A percentile compares a stretch with the other conserved stretches of the same genome.
phyloP scores from a whole-genome alignment of 2,329 filamentous ascomycete species.

The Fusarium pseudonygamai region DNA sequence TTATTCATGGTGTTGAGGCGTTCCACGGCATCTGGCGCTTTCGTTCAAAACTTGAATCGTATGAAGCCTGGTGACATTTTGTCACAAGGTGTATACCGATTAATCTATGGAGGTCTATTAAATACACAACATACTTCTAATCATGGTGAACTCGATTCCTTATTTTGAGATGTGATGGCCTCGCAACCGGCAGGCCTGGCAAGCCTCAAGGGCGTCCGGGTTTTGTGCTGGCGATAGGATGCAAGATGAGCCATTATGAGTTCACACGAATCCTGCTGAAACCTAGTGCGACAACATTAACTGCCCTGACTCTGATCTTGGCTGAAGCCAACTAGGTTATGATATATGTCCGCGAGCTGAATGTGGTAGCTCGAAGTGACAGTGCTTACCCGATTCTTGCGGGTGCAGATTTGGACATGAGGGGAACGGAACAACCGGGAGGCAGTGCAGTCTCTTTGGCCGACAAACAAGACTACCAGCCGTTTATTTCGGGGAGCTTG shows the following conservation, averaged over 20 bases:
- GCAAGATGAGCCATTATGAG: conserved; percentile 8
- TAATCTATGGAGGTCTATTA: background rate
- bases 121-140: background rate
- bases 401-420: background rate
- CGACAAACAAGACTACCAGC: background rate
- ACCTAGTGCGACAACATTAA: background rate
- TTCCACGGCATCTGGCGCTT: background rate
- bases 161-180: background rate
- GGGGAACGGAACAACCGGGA: background rate
- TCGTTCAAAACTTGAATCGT: background rate
- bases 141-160: background rate
- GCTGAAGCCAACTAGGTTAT: background rate
- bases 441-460: background rate
- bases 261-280: conserved; percentile 1
- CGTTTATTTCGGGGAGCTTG: conserved; percentile 4
- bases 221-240: background rate
- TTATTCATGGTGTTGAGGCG: conserved; percentile 13
- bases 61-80: background rate
- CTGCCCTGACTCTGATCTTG: background rate
- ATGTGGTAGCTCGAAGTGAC: conserved; percentile 24
- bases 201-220: background rate
- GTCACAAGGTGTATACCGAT: background rate
- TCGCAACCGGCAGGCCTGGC: background rate
- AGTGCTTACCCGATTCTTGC: background rate
- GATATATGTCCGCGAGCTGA: conserved; percentile 27